Conservation (phyloP, 306 rosid genomes). For the Vigna unguiculata region DNA sequence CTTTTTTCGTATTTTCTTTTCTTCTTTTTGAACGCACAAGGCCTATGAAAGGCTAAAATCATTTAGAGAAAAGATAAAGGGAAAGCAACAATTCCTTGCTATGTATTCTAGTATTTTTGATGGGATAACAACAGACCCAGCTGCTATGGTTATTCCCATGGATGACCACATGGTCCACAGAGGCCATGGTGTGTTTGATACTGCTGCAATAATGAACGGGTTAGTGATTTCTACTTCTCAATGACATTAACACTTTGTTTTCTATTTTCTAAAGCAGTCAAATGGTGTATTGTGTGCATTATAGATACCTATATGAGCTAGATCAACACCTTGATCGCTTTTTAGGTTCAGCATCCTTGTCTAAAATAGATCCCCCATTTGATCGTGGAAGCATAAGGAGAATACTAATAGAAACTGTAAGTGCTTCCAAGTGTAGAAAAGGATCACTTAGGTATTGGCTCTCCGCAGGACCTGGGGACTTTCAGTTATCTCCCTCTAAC, state of each 20-base stretch:
- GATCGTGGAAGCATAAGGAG: conserved; percentile 65
- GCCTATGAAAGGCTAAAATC: conserved; percentile 61
- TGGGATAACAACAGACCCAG: conserved; percentile 82
- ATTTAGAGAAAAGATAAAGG: conserved; percentile 58
- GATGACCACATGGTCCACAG: conserved; percentile 98
- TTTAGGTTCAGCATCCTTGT: conserved; percentile 72
- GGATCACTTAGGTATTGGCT: conserved; percentile 94
- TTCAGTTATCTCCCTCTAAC: conserved; percentile 76
- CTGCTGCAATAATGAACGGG: conserved; percentile 91
- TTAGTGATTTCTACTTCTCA: conserved; percentile 52
- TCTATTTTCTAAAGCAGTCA: conserved; percentile 15
- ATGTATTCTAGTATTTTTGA: conserved; percentile 93
- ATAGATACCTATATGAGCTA: conserved; percentile 79
- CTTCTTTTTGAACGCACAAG: conserved; percentile 48
- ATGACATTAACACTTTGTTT: background rate
- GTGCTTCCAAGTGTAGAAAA: conserved; percentile 83
- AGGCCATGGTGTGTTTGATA: conserved; percentile 95
- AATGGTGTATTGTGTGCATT: conserved; percentile 39
- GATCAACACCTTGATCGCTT: conserved; percentile 91
- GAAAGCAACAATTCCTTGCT: conserved; percentile 74
- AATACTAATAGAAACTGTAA: conserved; percentile 80
- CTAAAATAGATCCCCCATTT: conserved; percentile 70
- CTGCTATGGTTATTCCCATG: conserved; percentile 86
- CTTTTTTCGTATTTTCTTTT: background rate
- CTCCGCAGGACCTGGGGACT: conserved; percentile 96